Evolutionary conservation across 768 basidiomycete genomes (phyloP).

Genomic region (Antrodiella citrinella): DNA sequence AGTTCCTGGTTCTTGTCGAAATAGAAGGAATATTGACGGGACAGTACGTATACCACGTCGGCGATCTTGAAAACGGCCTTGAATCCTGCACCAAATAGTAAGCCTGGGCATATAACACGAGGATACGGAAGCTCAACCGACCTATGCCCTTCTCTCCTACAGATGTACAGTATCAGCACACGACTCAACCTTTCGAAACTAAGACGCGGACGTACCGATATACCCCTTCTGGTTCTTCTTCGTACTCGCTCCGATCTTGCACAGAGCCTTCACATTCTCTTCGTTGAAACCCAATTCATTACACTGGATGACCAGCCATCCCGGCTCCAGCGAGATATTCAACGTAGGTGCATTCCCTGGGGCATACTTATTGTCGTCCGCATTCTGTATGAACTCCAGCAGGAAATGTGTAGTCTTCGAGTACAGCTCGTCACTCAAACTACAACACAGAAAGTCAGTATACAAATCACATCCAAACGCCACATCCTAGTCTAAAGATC

Average conservation of each 20-base stretch:
- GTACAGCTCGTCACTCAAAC: slow-evolving; percentile 18
- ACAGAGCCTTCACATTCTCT: slow-evolving; percentile 19
- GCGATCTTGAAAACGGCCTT: slow-evolving; percentile 23
- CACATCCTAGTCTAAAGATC: too few relatives aligned
- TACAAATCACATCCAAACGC: too few relatives aligned
- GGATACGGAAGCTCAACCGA: too few relatives aligned
- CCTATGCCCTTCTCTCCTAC: slow-evolving; percentile 24
- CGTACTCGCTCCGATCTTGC: slow-evolving; percentile 18
- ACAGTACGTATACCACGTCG: slow-evolving; percentile 15
- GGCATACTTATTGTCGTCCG: slow-evolving; percentile 19
- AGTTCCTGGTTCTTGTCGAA: slow-evolving; percentile 12
- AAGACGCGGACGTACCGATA: slow-evolving; percentile 2
- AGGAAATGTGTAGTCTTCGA: slow-evolving; percentile 20
- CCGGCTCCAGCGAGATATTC: slow-evolving; percentile 9
- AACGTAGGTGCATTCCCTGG: slow-evolving; percentile 9
- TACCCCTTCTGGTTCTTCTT: slow-evolving; percentile 11
- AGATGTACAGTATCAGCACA: background rate
- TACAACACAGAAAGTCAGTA: too few relatives aligned
- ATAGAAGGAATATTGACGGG: slow-evolving; percentile 14
- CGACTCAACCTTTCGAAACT: too few relatives aligned
- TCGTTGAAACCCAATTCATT: slow-evolving; percentile 18
- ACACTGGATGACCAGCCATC: slow-evolving; percentile 12
- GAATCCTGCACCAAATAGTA: slow-evolving; percentile 12
- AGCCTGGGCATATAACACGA: background rate
- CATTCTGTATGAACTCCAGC: slow-evolving; percentile 22